Conservation (phyloP, 1,284 basidiomycete genomes). For the Porogramme epimiltina region DNA sequence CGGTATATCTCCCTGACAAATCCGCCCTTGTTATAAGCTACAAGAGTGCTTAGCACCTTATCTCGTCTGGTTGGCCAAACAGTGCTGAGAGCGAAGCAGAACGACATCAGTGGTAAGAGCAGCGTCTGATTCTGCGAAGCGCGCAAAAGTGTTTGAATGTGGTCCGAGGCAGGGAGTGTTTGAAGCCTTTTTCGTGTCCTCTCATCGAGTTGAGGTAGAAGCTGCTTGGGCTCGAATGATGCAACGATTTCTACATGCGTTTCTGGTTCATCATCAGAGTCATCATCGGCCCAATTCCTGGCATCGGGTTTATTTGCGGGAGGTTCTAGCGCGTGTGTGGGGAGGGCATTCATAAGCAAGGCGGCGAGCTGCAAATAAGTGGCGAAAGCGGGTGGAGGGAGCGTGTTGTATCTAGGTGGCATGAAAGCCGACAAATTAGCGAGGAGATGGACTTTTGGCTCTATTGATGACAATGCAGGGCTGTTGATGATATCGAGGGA, state of each 20-base stretch:
- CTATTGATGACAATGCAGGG: constrained; percentile 19
- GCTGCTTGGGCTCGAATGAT: constrained; percentile 34
- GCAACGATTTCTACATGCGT: constrained; percentile 39
- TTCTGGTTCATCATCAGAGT: constrained; percentile 42
- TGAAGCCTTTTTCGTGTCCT: constrained; percentile 58
- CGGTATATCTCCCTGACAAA: constrained; percentile 79
- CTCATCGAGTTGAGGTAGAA: constrained; percentile 49
- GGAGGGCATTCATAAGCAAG: constrained; percentile 54
- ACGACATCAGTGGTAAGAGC: constrained; percentile 48
- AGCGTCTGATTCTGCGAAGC: constrained; percentile 39
- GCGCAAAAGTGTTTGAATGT: constrained; percentile 53
- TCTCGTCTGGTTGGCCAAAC: constrained; percentile 65
- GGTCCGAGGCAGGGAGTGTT: constrained; percentile 47
- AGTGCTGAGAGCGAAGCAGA: constrained; percentile 54
- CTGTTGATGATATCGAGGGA: constrained; percentile 28
- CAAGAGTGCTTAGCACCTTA: constrained; percentile 48
- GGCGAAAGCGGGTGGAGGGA: constrained; percentile 47
- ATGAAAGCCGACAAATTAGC: constrained; percentile 68
- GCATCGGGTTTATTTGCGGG: constrained; percentile 29
- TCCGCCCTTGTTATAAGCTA: constrained; percentile 54
- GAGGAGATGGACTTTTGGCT: constrained; percentile 55
- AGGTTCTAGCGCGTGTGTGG: constrained; percentile 52
- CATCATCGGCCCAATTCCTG: constrained; percentile 34
- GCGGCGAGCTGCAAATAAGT: constrained; percentile 58
- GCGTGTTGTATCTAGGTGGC: constrained; percentile 51